Base-by-base conservation (phyloP, 2,329 filamentous ascomycete species). In the Fusarium sublunatum region DNA sequence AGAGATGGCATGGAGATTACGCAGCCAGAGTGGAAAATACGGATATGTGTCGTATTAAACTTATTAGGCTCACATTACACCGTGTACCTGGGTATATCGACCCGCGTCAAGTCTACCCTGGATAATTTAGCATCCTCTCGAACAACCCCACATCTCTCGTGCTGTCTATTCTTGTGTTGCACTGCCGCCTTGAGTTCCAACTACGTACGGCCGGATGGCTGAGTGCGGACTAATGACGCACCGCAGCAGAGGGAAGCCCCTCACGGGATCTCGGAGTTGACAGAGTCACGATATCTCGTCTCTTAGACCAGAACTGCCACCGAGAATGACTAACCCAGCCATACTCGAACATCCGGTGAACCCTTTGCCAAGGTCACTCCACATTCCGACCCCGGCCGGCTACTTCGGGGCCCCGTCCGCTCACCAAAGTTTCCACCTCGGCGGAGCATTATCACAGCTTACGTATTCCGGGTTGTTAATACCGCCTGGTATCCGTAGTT, bases 371-470 rank as follows among this genome's bases (percentile, higher is more conserved):
- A 34, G 35, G 24, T 35, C 9, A 29, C 42, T 35, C 43, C 59
- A 55, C 55, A 65, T 65, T 53, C 61, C 51, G 61, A 25, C 45
- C 35, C 46, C 35, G 22, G 36, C 50, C 55, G 55, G 61, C 46
- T 22, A 40, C 60, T 46, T 64, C 61, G 50, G 55, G 24, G 43
- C 26, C 42, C 41, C 46, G 26, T 43, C 43, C 28, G 22, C 55
- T 22, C 34, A 41, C 46, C 38, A 40, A 36, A 61, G 32, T 46
- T 47, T 42, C 25, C 38, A 42, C 41, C 7, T 50, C 15, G 36
- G 19, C 29, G 43, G 53, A 32, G 46, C 10, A 35, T 22, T 45
- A 32, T 6, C 24, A 12, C 15, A 44, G 41, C 28, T 53, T 44
- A 45, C 26, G 19, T 56, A 40, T 34, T 34, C 31, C 12, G n/a